Conservation (phyloP, 2,329 filamentous ascomycete species). For the Phaeosphaeria sp. region DNA sequence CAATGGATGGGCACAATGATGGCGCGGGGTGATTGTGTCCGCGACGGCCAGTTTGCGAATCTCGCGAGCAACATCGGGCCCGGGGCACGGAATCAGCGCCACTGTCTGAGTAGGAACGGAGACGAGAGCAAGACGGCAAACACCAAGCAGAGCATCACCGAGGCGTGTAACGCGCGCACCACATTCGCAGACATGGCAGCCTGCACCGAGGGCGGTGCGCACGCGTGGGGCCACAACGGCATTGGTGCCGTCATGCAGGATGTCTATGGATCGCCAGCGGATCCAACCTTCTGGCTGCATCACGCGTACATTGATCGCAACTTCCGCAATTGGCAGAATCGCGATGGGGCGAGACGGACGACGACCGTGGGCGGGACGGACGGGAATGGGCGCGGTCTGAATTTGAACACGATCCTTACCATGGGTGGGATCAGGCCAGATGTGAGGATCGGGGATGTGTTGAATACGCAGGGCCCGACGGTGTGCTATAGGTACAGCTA, state of each 20-base stretch:
- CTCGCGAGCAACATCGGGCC: conserved; percentile 40
- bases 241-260: conserved; percentile 45
- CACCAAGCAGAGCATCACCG: conserved; percentile 32
- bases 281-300: conserved; percentile 57
- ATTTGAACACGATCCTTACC: conserved; percentile 32
- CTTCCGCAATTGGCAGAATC: conserved; percentile 59
- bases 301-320: conserved; percentile 59
- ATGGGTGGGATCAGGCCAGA: conserved; percentile 33
- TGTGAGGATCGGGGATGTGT: conserved; percentile 36
- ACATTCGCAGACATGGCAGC: conserved; percentile 38
- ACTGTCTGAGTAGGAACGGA: conserved; percentile 41
- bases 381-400: conserved; percentile 22
- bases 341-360: conserved; percentile 22
- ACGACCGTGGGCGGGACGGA: conserved; percentile 51
- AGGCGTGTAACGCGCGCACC: conserved; percentile 32
- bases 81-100: conserved; percentile 29
- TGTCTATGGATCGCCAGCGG: conserved; percentile 40
- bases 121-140: conserved; percentile 33
- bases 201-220: conserved; percentile 38
- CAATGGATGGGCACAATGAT: conserved; percentile 35
- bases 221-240: conserved; percentile 46
- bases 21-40: conserved; percentile 37
- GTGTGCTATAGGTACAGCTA: conserved; percentile 48
- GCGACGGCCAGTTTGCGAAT: conserved; percentile 41
- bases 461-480: conserved; percentile 30